Conservation (phyloP, 2,329 filamentous ascomycete genomes). For the Arthroderma uncinatum region DNA sequence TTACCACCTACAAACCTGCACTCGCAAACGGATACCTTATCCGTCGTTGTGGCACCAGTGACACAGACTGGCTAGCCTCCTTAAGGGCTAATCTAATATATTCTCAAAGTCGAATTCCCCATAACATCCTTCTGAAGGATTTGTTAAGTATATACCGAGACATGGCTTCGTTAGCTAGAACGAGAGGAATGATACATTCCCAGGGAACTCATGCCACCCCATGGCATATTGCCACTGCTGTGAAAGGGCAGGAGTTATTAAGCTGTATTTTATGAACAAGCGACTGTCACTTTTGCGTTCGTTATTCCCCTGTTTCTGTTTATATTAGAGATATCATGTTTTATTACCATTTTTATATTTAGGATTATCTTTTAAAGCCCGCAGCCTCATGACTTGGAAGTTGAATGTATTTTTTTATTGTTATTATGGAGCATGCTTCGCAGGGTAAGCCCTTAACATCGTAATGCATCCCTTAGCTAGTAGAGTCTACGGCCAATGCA, state of each 20-base stretch:
- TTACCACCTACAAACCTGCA: conserved; percentile 31
- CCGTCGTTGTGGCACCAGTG: conserved; percentile 33
- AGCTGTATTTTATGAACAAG: conserved; percentile 29
- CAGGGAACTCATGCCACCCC: conserved; percentile 32
- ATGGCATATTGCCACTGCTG: conserved; percentile 39
- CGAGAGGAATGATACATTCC: conserved; percentile 32
- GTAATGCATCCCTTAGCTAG: too few relatives aligned
- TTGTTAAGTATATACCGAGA: conserved; percentile 36
- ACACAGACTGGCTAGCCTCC: conserved; percentile 32
- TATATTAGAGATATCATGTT: too few relatives aligned
- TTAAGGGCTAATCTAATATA: conserved; percentile 36
- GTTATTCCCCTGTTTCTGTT: too few relatives aligned
- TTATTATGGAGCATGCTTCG: too few relatives aligned
- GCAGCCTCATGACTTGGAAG: too few relatives aligned
- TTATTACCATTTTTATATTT: too few relatives aligned
- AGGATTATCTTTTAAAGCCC: too few relatives aligned
- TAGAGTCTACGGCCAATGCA: too few relatives aligned
- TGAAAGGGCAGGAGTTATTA: conserved; percentile 33
- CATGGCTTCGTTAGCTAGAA: conserved; percentile 33
- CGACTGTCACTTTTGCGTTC: conserved; percentile 9
- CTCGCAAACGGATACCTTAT: conserved; percentile 39
- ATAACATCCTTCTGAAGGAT: conserved; percentile 31
- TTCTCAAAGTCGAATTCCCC: conserved; percentile 20
- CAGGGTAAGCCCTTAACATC: too few relatives aligned
- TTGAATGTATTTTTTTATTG: too few relatives aligned